Conservation (phyloP, 208 protist species). For the Trichomonas gallinae region DNA sequence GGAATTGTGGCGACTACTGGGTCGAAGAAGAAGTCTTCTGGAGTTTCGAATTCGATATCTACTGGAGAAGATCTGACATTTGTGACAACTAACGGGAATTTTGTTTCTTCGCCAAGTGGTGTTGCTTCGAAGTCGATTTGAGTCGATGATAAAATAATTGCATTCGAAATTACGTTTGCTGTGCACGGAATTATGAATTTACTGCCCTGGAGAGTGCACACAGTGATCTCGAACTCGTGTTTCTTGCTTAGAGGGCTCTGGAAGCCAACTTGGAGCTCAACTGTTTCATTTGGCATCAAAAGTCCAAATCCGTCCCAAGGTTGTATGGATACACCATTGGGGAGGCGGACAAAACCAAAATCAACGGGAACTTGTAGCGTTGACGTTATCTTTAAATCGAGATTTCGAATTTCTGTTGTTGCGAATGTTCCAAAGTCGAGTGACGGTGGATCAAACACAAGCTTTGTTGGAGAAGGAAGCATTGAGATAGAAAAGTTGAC, state of each 20-base stretch:
- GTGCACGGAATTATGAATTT: neutral
- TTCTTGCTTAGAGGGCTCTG: neutral
- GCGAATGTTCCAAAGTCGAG: conserved; percentile 4
- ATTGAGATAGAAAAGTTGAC: neutral
- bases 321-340: neutral
- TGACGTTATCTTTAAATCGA: neutral
- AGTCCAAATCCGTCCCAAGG: neutral
- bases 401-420: neutral
- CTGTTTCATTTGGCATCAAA: neutral
- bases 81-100: neutral
- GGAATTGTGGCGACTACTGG: neutral
- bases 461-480: neutral
- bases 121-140: neutral
- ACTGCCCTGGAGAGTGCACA: neutral
- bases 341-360: neutral
- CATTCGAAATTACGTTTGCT: neutral
- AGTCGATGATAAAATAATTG: neutral
- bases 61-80: neutral
- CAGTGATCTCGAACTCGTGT: neutral
- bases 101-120: neutral
- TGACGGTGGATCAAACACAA: neutral
- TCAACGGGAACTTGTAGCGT: neutral
- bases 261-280: neutral
- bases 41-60: neutral
- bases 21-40: neutral